Base-by-base conservation (phyloP, 1,284 basidiomycete genomes). In the Irpex sp. region DNA sequence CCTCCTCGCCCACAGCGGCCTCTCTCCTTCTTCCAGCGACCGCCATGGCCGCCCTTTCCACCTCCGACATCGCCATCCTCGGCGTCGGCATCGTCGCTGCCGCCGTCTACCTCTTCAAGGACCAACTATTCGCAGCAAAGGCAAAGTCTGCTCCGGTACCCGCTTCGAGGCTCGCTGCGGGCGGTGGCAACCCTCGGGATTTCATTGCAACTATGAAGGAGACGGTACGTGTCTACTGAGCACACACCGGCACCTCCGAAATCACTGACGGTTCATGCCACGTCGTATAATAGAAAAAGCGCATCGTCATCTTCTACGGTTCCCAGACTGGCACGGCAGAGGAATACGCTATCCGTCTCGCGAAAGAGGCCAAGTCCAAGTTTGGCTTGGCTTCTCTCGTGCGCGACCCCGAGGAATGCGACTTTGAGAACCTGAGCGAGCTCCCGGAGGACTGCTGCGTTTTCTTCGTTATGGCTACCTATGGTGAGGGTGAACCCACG, bases 401-500 rank as follows among this genome's bases (percentile, higher is more conserved):
- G 7, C 96, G 93, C 73, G 96, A 97, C 74, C 94, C 94, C 4
- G 96, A 98, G 75, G 96, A 98, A 77, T 98, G 98, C 76, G 97
- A 98, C 73, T 98, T 98, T 73, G 93, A 96, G 73, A 96, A 93
- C 76, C 88, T 99, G 67, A 96, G 98, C 77, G 84, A 91, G 74
- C 75, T 98, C 40, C 94, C 97, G 2, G 88, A 92, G 65, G 90
- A 96, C 75, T 90, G 85, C 69, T 91, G 89, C 49, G 93, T 89
- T 64, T 86, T 97, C 76, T 98, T 99, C 74, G 94, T 97, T 71
- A 87, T 99, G 86, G 97, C 97, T 26, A 98, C 97, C 11, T 99
- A 99, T 73, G 97, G 97, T 66, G 97, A 99, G 80, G 97, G 96
- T 64, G 97, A 99, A 76, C 97, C 97, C 21, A 99, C 97, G 17